These are phyloP conservation scores for Conringia planisiliqua DNA, from an alignment of 345 rosid genomes.

Conservation along the genomic window DNA sequence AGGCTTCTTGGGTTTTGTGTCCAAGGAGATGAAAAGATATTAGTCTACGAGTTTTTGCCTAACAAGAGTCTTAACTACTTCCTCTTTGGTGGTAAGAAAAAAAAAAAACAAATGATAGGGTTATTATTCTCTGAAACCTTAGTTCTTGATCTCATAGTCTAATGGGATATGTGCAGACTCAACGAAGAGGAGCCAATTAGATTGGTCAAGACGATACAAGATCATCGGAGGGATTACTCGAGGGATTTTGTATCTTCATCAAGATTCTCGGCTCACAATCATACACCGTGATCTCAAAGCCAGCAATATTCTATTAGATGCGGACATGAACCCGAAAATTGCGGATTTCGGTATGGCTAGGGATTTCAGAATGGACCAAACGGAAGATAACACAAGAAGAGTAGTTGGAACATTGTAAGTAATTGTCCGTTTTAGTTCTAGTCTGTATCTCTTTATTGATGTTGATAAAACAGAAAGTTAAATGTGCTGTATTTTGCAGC, in stretches of 20 bases:
- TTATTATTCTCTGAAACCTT: neutral
- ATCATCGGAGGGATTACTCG: slow-evolving; percentile 14
- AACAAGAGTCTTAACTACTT: slow-evolving; percentile 29
- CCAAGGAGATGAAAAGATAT: slow-evolving; percentile 38
- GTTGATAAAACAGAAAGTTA: neutral
- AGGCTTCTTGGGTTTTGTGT: slow-evolving; percentile 45
- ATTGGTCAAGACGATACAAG: neutral
- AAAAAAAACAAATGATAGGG: neutral
- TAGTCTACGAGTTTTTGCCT: slow-evolving; percentile 15
- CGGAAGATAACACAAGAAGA: neutral
- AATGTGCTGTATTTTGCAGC: neutral
- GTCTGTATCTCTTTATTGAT: neutral
- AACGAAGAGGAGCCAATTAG: neutral
- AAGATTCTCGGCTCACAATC: slow-evolving; percentile 19
- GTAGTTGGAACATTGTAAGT: slow-evolving; percentile 30
- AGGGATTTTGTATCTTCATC: slow-evolving; percentile 20
- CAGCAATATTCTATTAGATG: slow-evolving; percentile 17
- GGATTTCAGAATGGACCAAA: slow-evolving; percentile 13
- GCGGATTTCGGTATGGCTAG: slow-evolving; percentile 28
- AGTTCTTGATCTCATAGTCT: neutral
- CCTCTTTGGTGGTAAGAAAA: slow-evolving; percentile 5
- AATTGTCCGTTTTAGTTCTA: neutral
- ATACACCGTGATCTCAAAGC: slow-evolving; percentile 25
- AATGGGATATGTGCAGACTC: neutral
- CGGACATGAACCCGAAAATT: slow-evolving; percentile 4